Evolutionary conservation across 768 basidiomycete genomes (phyloP).

Genomic region (Fomitopsis pulvina): DNA sequence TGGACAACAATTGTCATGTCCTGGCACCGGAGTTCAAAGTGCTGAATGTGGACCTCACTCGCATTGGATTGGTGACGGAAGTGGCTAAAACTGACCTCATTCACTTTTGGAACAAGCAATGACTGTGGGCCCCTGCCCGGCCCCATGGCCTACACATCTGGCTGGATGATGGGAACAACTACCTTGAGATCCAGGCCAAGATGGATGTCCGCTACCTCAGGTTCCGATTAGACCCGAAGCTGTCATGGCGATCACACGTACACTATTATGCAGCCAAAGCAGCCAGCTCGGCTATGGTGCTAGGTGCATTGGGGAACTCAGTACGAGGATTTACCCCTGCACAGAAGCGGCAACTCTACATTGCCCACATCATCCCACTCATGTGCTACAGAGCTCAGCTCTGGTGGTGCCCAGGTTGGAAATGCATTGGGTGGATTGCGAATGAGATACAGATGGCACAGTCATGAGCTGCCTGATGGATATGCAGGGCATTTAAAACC

Average conservation of each 20-base stretch:
- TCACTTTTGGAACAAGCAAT: slow-evolving; percentile 6
- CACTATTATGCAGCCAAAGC: slow-evolving; percentile 9
- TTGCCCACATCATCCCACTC: slow-evolving; percentile 11
- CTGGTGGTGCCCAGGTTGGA: slow-evolving; percentile 15
- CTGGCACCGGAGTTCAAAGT: not conserved
- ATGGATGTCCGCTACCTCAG: slow-evolving; percentile 11
- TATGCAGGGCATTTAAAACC: slow-evolving; percentile 14
- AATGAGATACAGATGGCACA: slow-evolving; percentile 10
- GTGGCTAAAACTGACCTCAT: slow-evolving; percentile 11
- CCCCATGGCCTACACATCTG: not conserved
- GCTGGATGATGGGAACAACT: not conserved
- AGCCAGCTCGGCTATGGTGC: slow-evolving; percentile 1
- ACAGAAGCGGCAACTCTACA: slow-evolving; percentile 11
- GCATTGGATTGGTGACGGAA: slow-evolving; percentile 8
- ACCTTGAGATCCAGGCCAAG: not conserved
- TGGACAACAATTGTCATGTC: not conserved
- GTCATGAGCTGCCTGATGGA: slow-evolving; percentile 12
- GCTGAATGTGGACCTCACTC: not conserved
- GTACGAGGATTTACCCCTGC: slow-evolving; percentile 10
- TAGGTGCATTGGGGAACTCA: slow-evolving; percentile 15
- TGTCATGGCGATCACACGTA: slow-evolving; percentile 9
- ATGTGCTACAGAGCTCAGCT: slow-evolving; percentile 15
- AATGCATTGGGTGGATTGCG: slow-evolving; percentile 3
- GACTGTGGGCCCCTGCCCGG: not conserved
- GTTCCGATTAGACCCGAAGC: slow-evolving; percentile 10